Evolutionary conservation across 2,329 filamentous ascomycete genomes (phyloP).

Genomic region (Ambrosiella beaveri): DNA sequence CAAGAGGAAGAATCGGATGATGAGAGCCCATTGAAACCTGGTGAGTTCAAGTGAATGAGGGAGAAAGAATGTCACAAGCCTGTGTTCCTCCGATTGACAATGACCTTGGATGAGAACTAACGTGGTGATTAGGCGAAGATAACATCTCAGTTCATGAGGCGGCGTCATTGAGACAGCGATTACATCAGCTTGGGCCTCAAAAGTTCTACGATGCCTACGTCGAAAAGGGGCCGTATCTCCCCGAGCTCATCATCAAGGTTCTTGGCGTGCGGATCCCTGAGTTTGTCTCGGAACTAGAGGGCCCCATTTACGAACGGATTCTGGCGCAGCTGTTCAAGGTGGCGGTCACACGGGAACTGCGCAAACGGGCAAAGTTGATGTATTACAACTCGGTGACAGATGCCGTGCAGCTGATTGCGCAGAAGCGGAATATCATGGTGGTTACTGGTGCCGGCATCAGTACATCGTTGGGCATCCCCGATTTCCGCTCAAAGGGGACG

Average conservation of each 20-base stretch:
- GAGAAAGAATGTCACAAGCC: neutral
- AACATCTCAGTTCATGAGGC: neutral
- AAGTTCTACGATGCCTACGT: conserved; percentile 3
- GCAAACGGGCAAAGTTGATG: conserved; percentile 61
- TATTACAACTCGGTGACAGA: conserved; percentile 78
- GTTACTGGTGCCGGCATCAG: conserved; percentile 93
- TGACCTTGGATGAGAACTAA: too few species aligned
- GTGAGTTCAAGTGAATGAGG: neutral
- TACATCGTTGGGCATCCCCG: conserved; percentile 88
- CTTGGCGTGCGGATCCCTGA: conserved; percentile 7
- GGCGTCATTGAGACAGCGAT: conserved; percentile 1
- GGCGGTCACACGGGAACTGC: conserved; percentile 63
- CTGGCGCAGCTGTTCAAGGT: conserved; percentile 42
- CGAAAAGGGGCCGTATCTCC: neutral
- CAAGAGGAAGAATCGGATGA: neutral
- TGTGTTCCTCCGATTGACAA: too few species aligned
- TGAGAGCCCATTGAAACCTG: neutral
- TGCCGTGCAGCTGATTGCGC: conserved; percentile 58
- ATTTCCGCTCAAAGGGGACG: conserved; percentile 86
- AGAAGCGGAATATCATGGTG: conserved; percentile 71
- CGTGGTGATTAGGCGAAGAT: neutral
- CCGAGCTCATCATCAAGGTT: conserved; percentile 4
- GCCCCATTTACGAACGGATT: conserved; percentile 1
- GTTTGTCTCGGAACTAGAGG: conserved; percentile 4
- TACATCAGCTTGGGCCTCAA: conserved; percentile 8